Base-by-base conservation (phyloP, 176 grass and related monocot species). In the Oryza meyeriana region DNA sequence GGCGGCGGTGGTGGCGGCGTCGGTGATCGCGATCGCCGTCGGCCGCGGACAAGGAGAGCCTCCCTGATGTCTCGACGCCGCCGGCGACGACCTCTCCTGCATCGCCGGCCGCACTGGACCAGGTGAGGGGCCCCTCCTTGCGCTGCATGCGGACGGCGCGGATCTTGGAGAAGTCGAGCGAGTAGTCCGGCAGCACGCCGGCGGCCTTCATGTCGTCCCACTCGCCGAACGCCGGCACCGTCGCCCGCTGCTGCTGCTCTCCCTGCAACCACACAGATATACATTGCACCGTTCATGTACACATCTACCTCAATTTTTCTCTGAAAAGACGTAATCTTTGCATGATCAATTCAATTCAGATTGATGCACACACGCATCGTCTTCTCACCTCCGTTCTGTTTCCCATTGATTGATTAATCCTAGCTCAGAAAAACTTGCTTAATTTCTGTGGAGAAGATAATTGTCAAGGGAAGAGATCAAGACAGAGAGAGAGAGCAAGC, bases 171-270 rank as follows among this genome's bases (percentile, higher is more conserved):
- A 97, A 97, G 82, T 97, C 87, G 7, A 89, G 40, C 16, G 94
- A 94, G 79, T 94, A 94, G 75, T 97, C 91, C 65, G 76, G 87
- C 65, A 78, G 8, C 44, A 70, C 66, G 73, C 82, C 82, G 61
- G 33, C 82, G 58, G 61, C 79, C 68, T 91, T 87, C 67, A 55
- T 85, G 27, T 57, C 55, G 41, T 89, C 82, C 94, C 91, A 97
- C 24, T 89, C 89, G 29, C 94, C 94, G 76, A 97, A 97, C 83
- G 87, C 79, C 82, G 94, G 91, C 70, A 94, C 85, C 28, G 91
- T 85, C 70, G 87, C 52, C 34, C 79, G 48, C 85, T 44, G 70
- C 83, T 40, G 17, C 61, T 76, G 9, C 16, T 67, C 29, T 26
- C 74, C 52, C 71, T 72, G 10, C 63, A 47, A 52, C 76, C 35